Percentiles rank a stretch among this genome's conserved stretches.
Evolutionary conservation across 2,329 filamentous ascomycete genomes (phyloP).

Genomic region (Xylaria sp.): DNA sequence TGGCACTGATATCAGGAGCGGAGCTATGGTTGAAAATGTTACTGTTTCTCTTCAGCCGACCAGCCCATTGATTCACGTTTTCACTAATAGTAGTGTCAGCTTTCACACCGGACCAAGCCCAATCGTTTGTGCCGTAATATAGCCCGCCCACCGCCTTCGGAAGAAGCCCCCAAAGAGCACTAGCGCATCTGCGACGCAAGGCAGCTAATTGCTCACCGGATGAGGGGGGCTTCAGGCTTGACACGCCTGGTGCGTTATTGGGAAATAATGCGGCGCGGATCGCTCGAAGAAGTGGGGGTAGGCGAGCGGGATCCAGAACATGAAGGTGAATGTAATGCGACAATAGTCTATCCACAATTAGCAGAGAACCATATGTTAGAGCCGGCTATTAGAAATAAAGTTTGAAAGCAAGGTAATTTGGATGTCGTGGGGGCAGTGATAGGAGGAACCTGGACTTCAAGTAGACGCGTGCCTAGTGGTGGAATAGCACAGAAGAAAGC

Average conservation of each 20-base stretch:
- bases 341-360: slow-evolving; percentile 62
- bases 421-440: slow-evolving; percentile 45
- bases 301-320: slow-evolving; percentile 70
- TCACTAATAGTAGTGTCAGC: slow-evolving; percentile 41
- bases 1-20: slow-evolving; percentile 39
- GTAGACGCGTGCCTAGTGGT: slow-evolving; percentile 25
- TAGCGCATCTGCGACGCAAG: slow-evolving; percentile 75
- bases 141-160: slow-evolving; percentile 60
- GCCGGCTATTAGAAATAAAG: slow-evolving; percentile 41
- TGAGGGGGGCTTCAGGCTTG: slow-evolving; percentile 69
- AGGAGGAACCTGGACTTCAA: slow-evolving; percentile 34
- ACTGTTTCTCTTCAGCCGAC: slow-evolving; percentile 43
- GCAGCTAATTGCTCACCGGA: slow-evolving; percentile 68
- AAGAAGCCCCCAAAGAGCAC: slow-evolving; percentile 63
- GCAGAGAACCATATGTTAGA: slow-evolving; percentile 41
- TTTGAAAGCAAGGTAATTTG: slow-evolving; percentile 41
- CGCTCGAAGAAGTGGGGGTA: slow-evolving; percentile 75
- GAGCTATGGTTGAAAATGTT: slow-evolving; percentile 38
- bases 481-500: slow-evolving; percentile 23
- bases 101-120: slow-evolving; percentile 47
- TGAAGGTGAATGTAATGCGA: slow-evolving; percentile 66
- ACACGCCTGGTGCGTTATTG: slow-evolving; percentile 78
- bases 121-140: slow-evolving; percentile 58
- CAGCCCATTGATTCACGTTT: slow-evolving; percentile 43
- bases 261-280: slow-evolving; percentile 86